Base-by-base conservation (phyloP, 2,329 filamentous ascomycete species). In the Penicillium hesseltinei region DNA sequence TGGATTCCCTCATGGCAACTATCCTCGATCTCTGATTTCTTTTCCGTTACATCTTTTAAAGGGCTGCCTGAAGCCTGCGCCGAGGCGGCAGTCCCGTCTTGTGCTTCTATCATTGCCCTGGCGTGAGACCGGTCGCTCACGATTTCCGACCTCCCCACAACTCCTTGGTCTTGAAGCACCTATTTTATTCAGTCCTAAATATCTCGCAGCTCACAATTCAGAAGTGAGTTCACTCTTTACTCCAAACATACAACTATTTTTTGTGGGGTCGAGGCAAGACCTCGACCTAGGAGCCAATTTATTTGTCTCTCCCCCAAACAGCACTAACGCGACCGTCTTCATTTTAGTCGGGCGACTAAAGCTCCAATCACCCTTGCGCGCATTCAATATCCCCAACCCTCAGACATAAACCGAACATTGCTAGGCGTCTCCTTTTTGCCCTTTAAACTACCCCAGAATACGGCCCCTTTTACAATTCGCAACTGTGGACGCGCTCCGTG, bases 321-420 rank as follows among this genome's bases (percentile, higher is more conserved):
- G 61, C 65, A 67, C 70, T 72, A 72, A 72, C 69, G 68, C 69
- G 66, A 71, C 67, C 63, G 65, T 63, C 60, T 60, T 62, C 51
- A 62, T 60, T 47, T 48, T 62, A 69, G 69, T 63, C 56, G 56
- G 56, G 60, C 55, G 50, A 64, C 54, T 62, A 54, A 53, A 38
- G 54, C 40, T 65, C 48, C 49, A 65, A 59, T 54, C 60, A 60
- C 47, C 48, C 49, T 53, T 54, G 33, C 54, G 60, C 58, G 51
- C 44, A 43, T 42, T 47, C 50, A 40, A 54, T 33, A 47, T 53
- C 44, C 21, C 25, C n/a, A 56, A 39, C 36, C 17, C 17, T 42
- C 35, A 35, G 42, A 19, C 33, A 47, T 42, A 33, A 38, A 45
- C 17, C 36, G 13, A 23, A 35, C 23, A 10, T 23, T 43, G 31